phyloP scores from a whole-genome alignment of 371 early-diverging fungal species.

The Chytridium lagenaria region DNA sequence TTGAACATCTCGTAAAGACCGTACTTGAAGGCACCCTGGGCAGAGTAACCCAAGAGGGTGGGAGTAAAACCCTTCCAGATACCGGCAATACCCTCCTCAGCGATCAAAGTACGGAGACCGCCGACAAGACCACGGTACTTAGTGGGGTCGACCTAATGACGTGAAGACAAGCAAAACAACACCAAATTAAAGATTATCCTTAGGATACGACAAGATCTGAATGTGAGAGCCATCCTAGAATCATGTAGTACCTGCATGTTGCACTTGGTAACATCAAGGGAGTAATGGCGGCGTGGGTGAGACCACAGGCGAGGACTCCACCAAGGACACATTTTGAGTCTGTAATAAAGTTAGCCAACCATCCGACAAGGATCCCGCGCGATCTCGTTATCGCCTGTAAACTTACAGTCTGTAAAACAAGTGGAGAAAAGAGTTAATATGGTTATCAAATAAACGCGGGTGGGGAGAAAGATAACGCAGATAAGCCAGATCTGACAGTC shows the following conservation, averaged over 20 bases:
- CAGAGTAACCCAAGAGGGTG: conserved; percentile 84
- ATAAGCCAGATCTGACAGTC: no score
- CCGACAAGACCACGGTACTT: conserved; percentile 77
- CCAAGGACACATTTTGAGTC: conserved; percentile 32
- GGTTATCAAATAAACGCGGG: no score
- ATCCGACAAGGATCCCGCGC: no score
- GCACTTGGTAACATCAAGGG: conserved; percentile 44
- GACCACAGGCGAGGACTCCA: conserved; percentile 51
- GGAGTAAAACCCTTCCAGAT: conserved; percentile 81
- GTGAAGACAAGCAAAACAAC: no score
- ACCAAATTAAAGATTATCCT: no score
- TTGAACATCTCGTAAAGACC: conserved; percentile 81
- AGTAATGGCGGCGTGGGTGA: conserved; percentile 54
- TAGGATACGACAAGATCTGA: no score
- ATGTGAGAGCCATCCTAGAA: no score
- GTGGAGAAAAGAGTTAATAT: no score
- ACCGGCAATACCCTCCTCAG: conserved; percentile 75
- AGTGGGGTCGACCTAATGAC: conserved; percentile 59
- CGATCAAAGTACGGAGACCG: conserved; percentile 71
- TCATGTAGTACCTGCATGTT: conserved; percentile 21
- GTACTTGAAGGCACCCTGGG: conserved; percentile 89
- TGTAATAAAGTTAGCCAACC: neutral
- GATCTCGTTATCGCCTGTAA: no score
- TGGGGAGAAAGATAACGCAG: no score
- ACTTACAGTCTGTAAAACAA: conserved; percentile 7